Evolutionary conservation across 257 asterid genomes (phyloP), one percentile per base, ranked within the genome.

Genomic region (Solanum stenotomum): DNA sequence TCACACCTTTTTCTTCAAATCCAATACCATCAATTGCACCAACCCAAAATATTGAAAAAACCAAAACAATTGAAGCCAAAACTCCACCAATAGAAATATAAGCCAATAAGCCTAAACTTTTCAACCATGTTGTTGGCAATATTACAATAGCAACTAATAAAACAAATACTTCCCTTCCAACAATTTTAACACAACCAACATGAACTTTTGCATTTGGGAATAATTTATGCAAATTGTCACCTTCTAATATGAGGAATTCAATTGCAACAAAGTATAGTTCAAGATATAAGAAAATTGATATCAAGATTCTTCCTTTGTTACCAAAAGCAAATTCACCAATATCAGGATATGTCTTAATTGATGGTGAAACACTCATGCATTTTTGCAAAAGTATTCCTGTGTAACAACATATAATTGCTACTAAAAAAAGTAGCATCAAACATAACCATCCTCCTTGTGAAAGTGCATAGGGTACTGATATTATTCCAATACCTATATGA

Each of bases 41-140:
- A 35, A 91, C 89, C 96, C 95, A 94, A 12, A 89, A 67, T 13
- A 92, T 89, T 6, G 90, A 49, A 14, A 85, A 37, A 37, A 37
- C 59, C 3, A 94, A 90, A 49, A 92, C 23, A 10, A 92, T 4
- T 18, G 90, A 90, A 11, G 95, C 94, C 75, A 93, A 71, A 34
- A 94, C 91, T 37, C 95, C 96, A 4, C 93, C 90, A 7, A 83
- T 84, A 7, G 95, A 94, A 75, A 93, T 85, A 81, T 94, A 93
- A 37, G 94, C 95, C 8, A 94, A 86, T 10, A 88, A 49, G 0
- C 95, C 92, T 13, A 94, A 90, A 63, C 85, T 89, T 46, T 88
- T 92, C 33, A 93, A 20, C 97, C 96, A 93, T 23, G 95, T 92
- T 23, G 94, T 93, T 1, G 96, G 96, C 89, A 94, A 85, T 87